These are phyloP conservation scores for Diaporthe citri DNA, from an alignment of 2,329 filamentous ascomycete genomes.

Conservation along the genomic window DNA sequence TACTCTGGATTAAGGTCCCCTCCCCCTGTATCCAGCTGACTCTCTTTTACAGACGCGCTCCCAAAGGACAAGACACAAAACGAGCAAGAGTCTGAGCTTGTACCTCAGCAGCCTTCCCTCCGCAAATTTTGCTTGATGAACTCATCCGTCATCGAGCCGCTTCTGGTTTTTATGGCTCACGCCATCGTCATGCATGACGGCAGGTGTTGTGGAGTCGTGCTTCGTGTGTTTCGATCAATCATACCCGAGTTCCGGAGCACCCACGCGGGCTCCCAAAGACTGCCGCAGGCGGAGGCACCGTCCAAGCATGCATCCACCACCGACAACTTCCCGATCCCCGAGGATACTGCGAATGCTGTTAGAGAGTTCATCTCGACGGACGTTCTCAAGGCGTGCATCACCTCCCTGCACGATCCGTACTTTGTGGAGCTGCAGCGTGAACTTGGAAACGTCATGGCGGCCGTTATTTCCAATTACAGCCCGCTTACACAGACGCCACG, in stretches of 20 bases:
- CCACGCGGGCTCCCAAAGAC: slow-evolving; percentile 18
- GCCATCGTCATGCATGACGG: slow-evolving; percentile 91
- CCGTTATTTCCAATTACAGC: slow-evolving; percentile 84
- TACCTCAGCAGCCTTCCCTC: slow-evolving; percentile 67
- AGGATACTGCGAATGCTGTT: slow-evolving; percentile 73
- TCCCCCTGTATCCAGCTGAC: slow-evolving; percentile 34
- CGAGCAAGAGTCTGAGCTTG: slow-evolving; percentile 11
- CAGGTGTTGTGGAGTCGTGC: slow-evolving; percentile 86
- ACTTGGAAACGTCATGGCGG: slow-evolving; percentile 86
- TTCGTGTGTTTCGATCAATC: slow-evolving; percentile 87
- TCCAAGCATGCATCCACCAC: slow-evolving; percentile 36
- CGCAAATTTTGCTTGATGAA: slow-evolving; percentile 86
- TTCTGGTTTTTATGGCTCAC: slow-evolving; percentile 92
- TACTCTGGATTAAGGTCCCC: not conserved
- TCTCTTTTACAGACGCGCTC: slow-evolving; percentile 22
- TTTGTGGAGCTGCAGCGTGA: slow-evolving; percentile 98
- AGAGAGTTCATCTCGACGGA: slow-evolving; percentile 91
- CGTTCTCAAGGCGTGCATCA: slow-evolving; percentile 90
- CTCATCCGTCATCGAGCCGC: slow-evolving; percentile 83
- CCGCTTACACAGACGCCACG: slow-evolving; percentile 77
- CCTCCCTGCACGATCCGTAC: slow-evolving; percentile 92
- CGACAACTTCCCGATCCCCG: slow-evolving; percentile 61
- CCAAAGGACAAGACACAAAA: slow-evolving; percentile 24
- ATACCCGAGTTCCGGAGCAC: slow-evolving; percentile 76
- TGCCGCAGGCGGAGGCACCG: slow-evolving; percentile 46